These are phyloP conservation scores for Waltergamsia citrina DNA, from an alignment of 2,329 filamentous ascomycete species.

Conservation along the genomic window DNA sequence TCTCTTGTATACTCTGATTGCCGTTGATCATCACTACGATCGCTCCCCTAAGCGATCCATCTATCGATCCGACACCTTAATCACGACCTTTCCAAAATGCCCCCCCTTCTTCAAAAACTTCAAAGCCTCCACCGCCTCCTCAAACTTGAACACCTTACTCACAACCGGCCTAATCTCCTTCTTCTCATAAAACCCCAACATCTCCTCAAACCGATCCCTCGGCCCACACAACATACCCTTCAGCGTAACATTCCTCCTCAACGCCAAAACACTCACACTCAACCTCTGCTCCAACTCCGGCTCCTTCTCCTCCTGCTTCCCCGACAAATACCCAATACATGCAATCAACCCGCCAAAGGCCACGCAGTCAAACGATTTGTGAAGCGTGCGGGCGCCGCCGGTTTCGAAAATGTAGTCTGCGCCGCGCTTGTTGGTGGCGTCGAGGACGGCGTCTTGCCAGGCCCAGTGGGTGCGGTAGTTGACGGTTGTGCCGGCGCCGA, in stretches of 20 bases:
- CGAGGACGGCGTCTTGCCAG: constrained; percentile 39
- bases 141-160: constrained; percentile 35
- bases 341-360: constrained; percentile 45
- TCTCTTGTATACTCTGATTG: neutral
- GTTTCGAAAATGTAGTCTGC: constrained; percentile 47
- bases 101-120: constrained; percentile 40
- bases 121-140: constrained; percentile 37
- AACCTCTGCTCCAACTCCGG: constrained; percentile 29
- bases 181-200: constrained; percentile 34
- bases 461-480: constrained; percentile 43
- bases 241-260: constrained; percentile 34
- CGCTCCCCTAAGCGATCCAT: neutral
- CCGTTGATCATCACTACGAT: neutral
- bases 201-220: constrained; percentile 40
- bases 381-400: constrained; percentile 40
- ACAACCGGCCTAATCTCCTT: constrained; percentile 37
- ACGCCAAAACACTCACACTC: constrained; percentile 50
- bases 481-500: constrained; percentile 42
- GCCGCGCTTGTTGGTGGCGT: constrained; percentile 32
- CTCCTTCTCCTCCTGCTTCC: constrained; percentile 42
- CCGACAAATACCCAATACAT: constrained; percentile 38
- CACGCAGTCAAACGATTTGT: constrained; percentile 41
- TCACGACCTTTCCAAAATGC: constrained; percentile 49
- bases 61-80: constrained; percentile 26
- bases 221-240: constrained; percentile 54